Conservation (phyloP, 306 rosid species). For the Malus asiatica region DNA sequence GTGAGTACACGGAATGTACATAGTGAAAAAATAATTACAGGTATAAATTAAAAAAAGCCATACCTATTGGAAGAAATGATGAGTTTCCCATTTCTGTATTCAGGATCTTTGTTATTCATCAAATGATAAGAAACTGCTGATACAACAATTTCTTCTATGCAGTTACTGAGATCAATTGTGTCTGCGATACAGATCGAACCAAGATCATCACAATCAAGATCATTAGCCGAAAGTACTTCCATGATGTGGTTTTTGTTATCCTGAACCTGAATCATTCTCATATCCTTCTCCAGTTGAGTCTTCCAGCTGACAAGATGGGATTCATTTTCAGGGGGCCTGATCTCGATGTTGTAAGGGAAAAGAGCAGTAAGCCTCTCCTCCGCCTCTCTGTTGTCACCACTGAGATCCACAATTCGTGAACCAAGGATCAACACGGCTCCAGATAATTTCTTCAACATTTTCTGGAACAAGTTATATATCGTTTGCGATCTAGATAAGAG, state of each 20-base stretch:
- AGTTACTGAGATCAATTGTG: slow-evolving; percentile 75
- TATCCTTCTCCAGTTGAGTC: slow-evolving; percentile 75
- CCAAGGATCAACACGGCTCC: slow-evolving; percentile 85
- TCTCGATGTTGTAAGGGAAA: slow-evolving; percentile 80
- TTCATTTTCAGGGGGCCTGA: slow-evolving; percentile 77
- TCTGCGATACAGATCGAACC: slow-evolving; percentile 65
- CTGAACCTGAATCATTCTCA: slow-evolving; percentile 82
- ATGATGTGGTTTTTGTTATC: slow-evolving; percentile 86
- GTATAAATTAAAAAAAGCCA: background rate
- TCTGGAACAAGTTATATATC: slow-evolving; percentile 62
- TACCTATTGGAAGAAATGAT: slow-evolving; percentile 71
- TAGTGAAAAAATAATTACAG: background rate
- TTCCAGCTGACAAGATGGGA: slow-evolving; percentile 88
- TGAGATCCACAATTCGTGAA: slow-evolving; percentile 51
- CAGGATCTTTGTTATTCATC: slow-evolving; percentile 84
- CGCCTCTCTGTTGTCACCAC: slow-evolving; percentile 45
- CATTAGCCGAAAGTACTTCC: slow-evolving; percentile 90
- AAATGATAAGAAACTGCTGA: slow-evolving; percentile 87
- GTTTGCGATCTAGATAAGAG: slow-evolving; percentile 59
- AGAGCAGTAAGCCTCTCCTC: slow-evolving; percentile 60
- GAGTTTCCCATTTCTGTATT: slow-evolving; percentile 86
- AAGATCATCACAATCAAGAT: slow-evolving; percentile 88
- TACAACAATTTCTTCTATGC: slow-evolving; percentile 89
- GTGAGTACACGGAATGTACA: slow-evolving; percentile 6
- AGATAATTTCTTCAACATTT: slow-evolving; percentile 71